Conservation (phyloP, 805 yeast species). For the Danielozyma ontarioensis region DNA sequence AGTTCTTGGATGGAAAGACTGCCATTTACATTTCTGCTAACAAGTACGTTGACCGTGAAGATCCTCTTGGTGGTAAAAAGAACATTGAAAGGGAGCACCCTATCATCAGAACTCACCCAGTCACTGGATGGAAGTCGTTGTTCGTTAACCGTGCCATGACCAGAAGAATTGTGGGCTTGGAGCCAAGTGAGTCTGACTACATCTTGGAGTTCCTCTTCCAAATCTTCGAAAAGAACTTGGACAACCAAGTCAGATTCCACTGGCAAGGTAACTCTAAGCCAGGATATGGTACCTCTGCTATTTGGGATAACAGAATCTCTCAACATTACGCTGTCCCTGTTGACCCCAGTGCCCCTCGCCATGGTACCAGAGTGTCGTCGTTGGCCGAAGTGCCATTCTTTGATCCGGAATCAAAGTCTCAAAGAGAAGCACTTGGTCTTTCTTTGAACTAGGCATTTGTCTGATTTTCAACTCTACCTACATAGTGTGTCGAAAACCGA, state of each 20-base stretch:
- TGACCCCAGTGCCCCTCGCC: neutral
- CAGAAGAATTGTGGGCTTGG: slow-evolving; percentile 1
- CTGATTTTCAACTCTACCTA: neutral
- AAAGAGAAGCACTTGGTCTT: slow-evolving; percentile 3
- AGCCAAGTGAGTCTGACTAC: neutral
- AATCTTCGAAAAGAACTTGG: neutral
- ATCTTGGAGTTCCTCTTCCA: neutral
- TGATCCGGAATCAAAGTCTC: slow-evolving; percentile 3
- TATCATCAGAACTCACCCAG: slow-evolving; percentile 2
- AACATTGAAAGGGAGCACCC: slow-evolving; percentile 2
- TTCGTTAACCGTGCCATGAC: slow-evolving; percentile 1
- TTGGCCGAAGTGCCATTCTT: slow-evolving; percentile 3
- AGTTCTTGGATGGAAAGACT: slow-evolving; percentile 1
- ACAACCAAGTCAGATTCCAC: slow-evolving; percentile 1
- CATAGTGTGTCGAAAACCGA: too few species aligned
- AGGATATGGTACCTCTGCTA: slow-evolving; percentile 4
- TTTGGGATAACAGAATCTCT: slow-evolving; percentile 10
- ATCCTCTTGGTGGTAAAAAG: neutral
- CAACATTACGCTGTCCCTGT: slow-evolving; percentile 6
- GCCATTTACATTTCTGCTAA: neutral
- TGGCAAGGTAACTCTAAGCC: neutral
- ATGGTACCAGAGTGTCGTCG: slow-evolving; percentile 3
- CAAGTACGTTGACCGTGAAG: slow-evolving; percentile 1
- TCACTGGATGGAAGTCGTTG: slow-evolving; percentile 2
- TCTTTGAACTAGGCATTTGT: neutral